These are phyloP conservation scores for Plectranthus barbatus DNA, from an alignment of 257 asterid genomes.

Conservation along the genomic window DNA sequence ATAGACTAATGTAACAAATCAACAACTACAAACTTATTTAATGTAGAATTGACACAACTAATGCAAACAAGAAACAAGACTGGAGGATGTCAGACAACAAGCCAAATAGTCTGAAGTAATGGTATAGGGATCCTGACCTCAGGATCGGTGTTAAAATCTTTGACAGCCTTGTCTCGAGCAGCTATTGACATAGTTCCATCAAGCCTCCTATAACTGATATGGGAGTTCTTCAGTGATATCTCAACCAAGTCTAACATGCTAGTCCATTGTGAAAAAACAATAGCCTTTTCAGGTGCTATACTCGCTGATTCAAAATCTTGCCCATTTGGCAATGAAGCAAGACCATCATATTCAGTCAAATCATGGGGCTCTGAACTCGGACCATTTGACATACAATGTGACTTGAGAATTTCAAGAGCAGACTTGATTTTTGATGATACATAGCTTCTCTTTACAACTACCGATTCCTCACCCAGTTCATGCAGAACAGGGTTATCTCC, in stretches of 20 bases:
- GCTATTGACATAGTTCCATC: conserved; percentile 94
- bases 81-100: no score
- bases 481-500: conserved; percentile 31
- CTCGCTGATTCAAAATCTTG: conserved; percentile 21
- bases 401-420: conserved; percentile 55
- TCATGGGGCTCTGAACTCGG: conserved; percentile 25
- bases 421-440: conserved; percentile 76
- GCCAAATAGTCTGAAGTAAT: no score
- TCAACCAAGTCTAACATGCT: conserved; percentile 87
- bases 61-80: no score
- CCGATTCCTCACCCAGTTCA: conserved; percentile 36
- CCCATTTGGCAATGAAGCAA: conserved; percentile 33
- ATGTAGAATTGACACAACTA: no score
- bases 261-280: conserved; percentile 98
- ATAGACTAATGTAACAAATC: no score
- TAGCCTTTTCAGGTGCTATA: conserved; percentile 64
- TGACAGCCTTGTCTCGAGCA: conserved; percentile 93
- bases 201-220: conserved; percentile 68
- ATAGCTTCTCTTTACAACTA: conserved; percentile 40
- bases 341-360: conserved; percentile 22
- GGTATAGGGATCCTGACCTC: conserved; percentile 43
- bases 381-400: conserved; percentile 34
- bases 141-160: conserved; percentile 78
- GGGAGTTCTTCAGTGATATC: conserved; percentile 47
- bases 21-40: no score